Conservation (phyloP, 2,329 filamentous ascomycete species). For the Aspergillus phoenicis region DNA sequence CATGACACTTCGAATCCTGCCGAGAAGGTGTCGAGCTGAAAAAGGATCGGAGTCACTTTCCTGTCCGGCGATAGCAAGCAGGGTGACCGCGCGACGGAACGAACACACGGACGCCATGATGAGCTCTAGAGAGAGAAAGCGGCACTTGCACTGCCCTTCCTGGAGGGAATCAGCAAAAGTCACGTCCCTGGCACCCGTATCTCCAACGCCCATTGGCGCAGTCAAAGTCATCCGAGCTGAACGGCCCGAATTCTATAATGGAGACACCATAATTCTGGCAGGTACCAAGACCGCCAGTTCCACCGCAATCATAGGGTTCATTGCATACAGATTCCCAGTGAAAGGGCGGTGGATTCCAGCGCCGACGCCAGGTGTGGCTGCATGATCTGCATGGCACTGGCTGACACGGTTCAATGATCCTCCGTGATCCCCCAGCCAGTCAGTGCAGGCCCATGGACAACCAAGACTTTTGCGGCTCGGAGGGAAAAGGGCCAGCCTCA, state of each 20-base stretch:
- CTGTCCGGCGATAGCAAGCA: not conserved
- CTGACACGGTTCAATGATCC: not conserved
- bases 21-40: not conserved
- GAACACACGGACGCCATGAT: not conserved
- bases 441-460: not conserved
- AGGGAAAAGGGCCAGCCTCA: not conserved
- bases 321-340: constrained; percentile 6
- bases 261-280: not conserved
- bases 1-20: not conserved
- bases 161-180: not conserved
- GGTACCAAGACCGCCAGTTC: constrained; percentile 8
- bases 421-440: not conserved
- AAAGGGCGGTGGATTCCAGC: constrained; percentile 14
- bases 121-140: not conserved
- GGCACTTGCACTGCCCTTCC: not conserved
- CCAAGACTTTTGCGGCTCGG: constrained; percentile 13
- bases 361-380: constrained; percentile 4
- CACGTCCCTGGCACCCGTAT: not conserved
- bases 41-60: constrained; percentile 1
- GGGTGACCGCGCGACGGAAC: not conserved
- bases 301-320: constrained; percentile 9
- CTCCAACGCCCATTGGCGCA: not conserved
- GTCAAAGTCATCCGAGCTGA: constrained; percentile 6
- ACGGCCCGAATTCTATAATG: not conserved
- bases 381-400: constrained; percentile 10